Evolutionary conservation across 2,329 filamentous ascomycete genomes (phyloP).

Genomic region (Ophiostoma piceae): DNA sequence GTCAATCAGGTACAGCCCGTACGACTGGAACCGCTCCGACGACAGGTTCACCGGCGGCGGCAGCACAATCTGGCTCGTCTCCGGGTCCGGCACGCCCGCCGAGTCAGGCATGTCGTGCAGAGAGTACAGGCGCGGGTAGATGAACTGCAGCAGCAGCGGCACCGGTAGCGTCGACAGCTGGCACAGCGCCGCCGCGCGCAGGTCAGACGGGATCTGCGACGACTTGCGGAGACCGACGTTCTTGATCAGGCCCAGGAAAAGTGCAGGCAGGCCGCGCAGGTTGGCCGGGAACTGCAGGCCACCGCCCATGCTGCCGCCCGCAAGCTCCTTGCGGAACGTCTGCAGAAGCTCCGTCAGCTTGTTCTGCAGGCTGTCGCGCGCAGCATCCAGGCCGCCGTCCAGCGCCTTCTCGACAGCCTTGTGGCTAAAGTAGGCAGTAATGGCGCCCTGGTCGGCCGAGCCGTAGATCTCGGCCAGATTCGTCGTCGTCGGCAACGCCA

Average conservation of each 20-base stretch:
- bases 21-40: slow-evolving; percentile 79
- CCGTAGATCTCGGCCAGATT: slow-evolving; percentile 88
- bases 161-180: slow-evolving; percentile 89
- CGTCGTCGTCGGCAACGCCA: slow-evolving; percentile 88
- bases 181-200: slow-evolving; percentile 87
- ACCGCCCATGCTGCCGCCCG: slow-evolving; percentile 90
- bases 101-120: slow-evolving; percentile 95
- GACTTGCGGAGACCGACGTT: slow-evolving; percentile 91
- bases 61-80: slow-evolving; percentile 83
- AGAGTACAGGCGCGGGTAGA: slow-evolving; percentile 79
- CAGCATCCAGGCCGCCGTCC: slow-evolving; percentile 74
- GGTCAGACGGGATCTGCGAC: slow-evolving; percentile 86
- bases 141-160: slow-evolving; percentile 86
- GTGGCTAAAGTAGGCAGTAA: slow-evolving; percentile 92
- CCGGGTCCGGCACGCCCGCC: slow-evolving; percentile 76
- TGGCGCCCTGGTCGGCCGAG: slow-evolving; percentile 87
- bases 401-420: slow-evolving; percentile 92
- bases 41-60: slow-evolving; percentile 81
- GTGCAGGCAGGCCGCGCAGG: slow-evolving; percentile 75
- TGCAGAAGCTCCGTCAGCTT: slow-evolving; percentile 90
- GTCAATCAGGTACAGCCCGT: slow-evolving; percentile 92
- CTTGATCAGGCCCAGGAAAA: slow-evolving; percentile 94
- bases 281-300: slow-evolving; percentile 93
- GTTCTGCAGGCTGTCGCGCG: slow-evolving; percentile 80
- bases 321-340: slow-evolving; percentile 95